These are phyloP conservation scores for Mycena rebaudengoi DNA, from an alignment of 768 basidiomycete species.

Conservation along the genomic window DNA sequence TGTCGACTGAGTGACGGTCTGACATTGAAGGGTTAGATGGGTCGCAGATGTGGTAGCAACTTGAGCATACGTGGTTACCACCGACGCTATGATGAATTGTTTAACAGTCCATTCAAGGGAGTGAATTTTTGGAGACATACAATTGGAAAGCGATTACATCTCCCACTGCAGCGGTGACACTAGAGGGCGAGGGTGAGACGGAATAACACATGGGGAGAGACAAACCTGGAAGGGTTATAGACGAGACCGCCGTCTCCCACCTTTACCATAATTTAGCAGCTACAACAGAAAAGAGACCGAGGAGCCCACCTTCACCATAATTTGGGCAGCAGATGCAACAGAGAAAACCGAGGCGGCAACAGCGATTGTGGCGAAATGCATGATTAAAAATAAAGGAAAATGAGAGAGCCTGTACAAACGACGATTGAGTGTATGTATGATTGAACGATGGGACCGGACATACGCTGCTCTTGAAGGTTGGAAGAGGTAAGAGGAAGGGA, in stretches of 20 bases:
- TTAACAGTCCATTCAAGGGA: neutral
- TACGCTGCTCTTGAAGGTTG: no score
- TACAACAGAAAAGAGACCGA: no score
- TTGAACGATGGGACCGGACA: no score
- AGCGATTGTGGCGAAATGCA: constrained; percentile 23
- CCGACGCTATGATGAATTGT: constrained; percentile 30
- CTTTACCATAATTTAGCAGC: no score
- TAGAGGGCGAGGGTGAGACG: neutral
- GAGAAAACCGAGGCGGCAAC: constrained; percentile 12
- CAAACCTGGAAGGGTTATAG: constrained; percentile 8
- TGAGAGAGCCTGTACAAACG: no score
- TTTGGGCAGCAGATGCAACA: constrained; percentile 8
- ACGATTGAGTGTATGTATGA: no score
- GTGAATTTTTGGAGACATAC: constrained; percentile 18
- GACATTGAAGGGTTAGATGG: neutral
- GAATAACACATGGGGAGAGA: neutral
- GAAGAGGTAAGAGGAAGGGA: no score
- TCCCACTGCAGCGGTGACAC: constrained; percentile 28
- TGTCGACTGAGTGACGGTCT: constrained; percentile 58
- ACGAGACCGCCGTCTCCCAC: neutral
- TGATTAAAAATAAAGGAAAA: constrained; percentile 8
- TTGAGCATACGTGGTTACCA: constrained; percentile 40
- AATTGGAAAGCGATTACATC: constrained; percentile 26
- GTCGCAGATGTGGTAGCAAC: no score
- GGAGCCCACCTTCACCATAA: constrained; percentile 19